These are phyloP conservation scores for Russula olivacea DNA, from an alignment of 768 basidiomycete genomes.

Conservation along the genomic window DNA sequence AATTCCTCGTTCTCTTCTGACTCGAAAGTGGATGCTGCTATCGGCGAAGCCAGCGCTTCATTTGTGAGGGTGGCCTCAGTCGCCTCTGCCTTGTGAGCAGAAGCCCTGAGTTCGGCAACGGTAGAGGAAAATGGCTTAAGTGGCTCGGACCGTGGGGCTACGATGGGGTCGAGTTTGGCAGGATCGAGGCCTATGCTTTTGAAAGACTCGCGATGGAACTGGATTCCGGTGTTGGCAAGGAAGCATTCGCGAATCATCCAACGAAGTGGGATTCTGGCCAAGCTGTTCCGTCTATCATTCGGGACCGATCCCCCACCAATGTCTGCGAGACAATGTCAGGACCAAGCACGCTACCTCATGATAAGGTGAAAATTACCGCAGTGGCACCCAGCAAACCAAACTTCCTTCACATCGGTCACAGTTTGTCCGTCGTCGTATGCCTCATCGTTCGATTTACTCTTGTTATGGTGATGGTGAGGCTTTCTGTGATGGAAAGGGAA, in stretches of 20 bases:
- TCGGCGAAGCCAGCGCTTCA: constrained; percentile 14
- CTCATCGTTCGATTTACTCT: constrained; percentile 32
- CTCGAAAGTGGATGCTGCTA: constrained; percentile 27
- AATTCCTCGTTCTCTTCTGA: constrained; percentile 61
- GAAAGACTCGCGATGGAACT: constrained; percentile 33
- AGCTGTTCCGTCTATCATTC: constrained; percentile 50
- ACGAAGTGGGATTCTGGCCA: constrained; percentile 66
- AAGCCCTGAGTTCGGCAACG: neutral
- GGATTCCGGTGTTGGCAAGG: constrained; percentile 44
- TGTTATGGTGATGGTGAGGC: neutral
- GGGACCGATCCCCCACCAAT: constrained; percentile 66
- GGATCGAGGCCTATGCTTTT: constrained; percentile 32
- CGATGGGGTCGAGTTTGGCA: constrained; percentile 28
- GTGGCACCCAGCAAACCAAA: constrained; percentile 77
- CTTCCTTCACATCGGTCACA: constrained; percentile 61
- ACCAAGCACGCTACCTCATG: neutral
- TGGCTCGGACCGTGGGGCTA: constrained; percentile 25
- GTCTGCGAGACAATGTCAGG: constrained; percentile 37
- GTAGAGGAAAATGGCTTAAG: neutral
- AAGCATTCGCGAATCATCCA: constrained; percentile 48
- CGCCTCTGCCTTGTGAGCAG: constrained; percentile 1
- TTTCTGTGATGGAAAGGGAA: constrained; percentile 23
- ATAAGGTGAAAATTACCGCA: constrained; percentile 42
- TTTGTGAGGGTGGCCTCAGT: constrained; percentile 24
- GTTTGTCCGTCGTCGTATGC: constrained; percentile 34